Percentiles rank a stretch among this genome's conserved stretches.
Conservation (phyloP, 2,329 filamentous ascomycete species). For the Sporothrix euskadiensis region DNA sequence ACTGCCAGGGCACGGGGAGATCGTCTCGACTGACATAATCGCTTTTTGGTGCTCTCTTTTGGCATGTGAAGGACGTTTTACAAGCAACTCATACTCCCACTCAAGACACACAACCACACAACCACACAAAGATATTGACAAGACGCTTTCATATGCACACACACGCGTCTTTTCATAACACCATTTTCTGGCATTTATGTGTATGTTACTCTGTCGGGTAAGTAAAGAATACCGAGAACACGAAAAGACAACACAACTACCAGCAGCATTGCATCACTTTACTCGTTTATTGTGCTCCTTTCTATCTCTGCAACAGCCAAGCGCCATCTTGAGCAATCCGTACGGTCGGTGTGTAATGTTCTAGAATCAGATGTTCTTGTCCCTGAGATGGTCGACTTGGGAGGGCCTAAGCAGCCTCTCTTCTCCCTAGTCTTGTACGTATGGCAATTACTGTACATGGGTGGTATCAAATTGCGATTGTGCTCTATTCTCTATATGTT, state of each 20-base stretch:
- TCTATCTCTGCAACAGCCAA: neutral
- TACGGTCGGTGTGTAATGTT: neutral
- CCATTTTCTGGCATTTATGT: neutral
- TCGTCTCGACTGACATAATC: neutral
- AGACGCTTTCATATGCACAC: neutral
- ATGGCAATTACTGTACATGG: too few species aligned
- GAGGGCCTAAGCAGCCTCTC: neutral
- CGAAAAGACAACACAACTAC: neutral
- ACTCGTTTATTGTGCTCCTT: neutral
- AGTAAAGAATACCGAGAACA: neutral
- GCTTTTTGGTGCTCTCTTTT: neutral
- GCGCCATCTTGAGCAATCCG: neutral
- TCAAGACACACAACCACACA: neutral
- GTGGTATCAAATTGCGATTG: too few species aligned
- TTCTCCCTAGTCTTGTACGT: too few species aligned
- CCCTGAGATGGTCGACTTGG: neutral
- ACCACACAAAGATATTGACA: neutral
- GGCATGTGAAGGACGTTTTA: neutral
- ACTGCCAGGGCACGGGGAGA: constrained; percentile 1
- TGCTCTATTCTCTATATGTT: too few species aligned
- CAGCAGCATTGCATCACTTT: neutral
- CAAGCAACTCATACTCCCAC: neutral
- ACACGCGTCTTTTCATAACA: neutral
- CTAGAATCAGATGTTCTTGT: neutral
- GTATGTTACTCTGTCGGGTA: neutral